Conservation (phyloP, 345 rosid species). For the Populus tremula region DNA sequence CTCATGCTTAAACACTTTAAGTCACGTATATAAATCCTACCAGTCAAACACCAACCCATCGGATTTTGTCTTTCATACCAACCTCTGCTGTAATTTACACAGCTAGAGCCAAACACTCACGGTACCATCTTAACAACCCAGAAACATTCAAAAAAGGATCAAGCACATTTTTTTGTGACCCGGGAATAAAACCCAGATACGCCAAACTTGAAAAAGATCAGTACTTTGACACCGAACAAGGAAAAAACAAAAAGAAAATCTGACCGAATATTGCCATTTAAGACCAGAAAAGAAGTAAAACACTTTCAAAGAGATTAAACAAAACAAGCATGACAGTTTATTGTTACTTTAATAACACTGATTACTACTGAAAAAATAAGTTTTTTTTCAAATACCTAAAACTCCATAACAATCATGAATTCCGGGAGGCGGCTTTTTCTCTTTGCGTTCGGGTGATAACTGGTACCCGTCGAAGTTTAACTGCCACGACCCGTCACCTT, state of each 20-base stretch:
- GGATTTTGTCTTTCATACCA: neutral
- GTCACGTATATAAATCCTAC: neutral
- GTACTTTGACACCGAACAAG: too few species aligned
- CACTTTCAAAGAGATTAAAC: neutral
- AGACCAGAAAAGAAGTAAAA: neutral
- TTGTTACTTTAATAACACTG: neutral
- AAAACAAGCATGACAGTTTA: neutral
- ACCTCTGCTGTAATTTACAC: neutral
- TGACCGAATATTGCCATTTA: neutral
- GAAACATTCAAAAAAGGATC: too few species aligned
- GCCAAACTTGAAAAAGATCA: neutral
- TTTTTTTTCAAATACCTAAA: slow-evolving; percentile 40
- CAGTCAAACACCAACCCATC: neutral
- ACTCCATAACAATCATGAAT: slow-evolving; percentile 79
- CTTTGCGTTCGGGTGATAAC: slow-evolving; percentile 49
- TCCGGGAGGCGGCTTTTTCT: slow-evolving; percentile 50
- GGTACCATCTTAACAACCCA: neutral
- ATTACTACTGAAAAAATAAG: neutral
- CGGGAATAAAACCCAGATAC: neutral
- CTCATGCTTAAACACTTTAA: neutral
- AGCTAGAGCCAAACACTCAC: neutral
- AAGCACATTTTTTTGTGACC: neutral
- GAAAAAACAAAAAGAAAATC: neutral
- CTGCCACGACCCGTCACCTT: slow-evolving; percentile 79
- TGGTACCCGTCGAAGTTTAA: slow-evolving; percentile 79